Conservation (phyloP, 2,329 filamentous ascomycete genomes). For the Arthrobotrys megalospora region DNA sequence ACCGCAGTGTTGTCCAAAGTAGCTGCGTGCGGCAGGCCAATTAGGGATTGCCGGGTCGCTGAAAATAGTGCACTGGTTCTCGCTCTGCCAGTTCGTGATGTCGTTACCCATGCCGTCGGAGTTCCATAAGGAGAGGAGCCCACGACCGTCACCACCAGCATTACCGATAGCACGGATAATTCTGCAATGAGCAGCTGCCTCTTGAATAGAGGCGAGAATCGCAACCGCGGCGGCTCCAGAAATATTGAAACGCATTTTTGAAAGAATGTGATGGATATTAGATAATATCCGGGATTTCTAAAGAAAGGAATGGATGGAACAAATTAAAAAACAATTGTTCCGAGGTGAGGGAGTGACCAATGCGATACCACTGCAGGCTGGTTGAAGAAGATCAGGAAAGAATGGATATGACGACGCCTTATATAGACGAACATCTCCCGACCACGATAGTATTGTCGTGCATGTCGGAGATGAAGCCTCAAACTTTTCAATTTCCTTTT, state of each 20-base stretch:
- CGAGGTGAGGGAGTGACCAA: too few species aligned
- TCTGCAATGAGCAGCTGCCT: constrained; percentile 26
- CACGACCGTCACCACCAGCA: constrained; percentile 9
- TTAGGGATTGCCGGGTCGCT: constrained; percentile 31
- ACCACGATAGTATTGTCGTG: too few species aligned
- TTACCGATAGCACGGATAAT: constrained; percentile 19
- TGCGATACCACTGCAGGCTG: too few species aligned
- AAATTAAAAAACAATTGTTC: too few species aligned
- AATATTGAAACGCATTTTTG: constrained; percentile 2
- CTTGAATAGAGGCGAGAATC: neutral
- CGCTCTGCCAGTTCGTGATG: neutral
- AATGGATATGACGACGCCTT: too few species aligned
- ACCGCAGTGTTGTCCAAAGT: constrained; percentile 13
- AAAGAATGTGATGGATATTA: neutral
- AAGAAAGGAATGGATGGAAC: too few species aligned
- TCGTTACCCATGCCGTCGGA: neutral
- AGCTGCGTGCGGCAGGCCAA: neutral
- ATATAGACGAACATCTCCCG: too few species aligned
- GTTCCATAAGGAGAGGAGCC: constrained; percentile 6
- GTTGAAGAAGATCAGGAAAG: too few species aligned
- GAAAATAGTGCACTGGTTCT: constrained; percentile 23
- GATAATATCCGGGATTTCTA: too few species aligned
- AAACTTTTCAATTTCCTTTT: too few species aligned
- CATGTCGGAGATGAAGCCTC: too few species aligned
- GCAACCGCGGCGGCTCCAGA: constrained; percentile 2